Evolutionary conservation across 306 rosid species (phyloP).

Genomic region (Acacia melanoxylon): DNA sequence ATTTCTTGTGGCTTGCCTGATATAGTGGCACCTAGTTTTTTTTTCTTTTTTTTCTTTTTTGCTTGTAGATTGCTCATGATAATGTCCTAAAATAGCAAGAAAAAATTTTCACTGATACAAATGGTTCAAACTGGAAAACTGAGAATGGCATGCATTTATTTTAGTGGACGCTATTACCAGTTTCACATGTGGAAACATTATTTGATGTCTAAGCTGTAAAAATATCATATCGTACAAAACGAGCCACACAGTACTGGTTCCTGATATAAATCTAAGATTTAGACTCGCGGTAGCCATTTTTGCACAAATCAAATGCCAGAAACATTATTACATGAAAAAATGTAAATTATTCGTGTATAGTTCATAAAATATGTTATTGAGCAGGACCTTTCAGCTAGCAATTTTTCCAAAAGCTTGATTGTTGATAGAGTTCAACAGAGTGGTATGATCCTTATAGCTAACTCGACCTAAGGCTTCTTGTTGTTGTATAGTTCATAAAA

Average conservation of each 20-base stretch:
- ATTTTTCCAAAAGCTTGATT: too few relatives aligned
- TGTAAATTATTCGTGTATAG: background rate
- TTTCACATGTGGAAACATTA: background rate
- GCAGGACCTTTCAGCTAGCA: too few relatives aligned
- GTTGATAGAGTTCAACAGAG: too few relatives aligned
- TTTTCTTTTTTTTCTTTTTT: slow-evolving; percentile 35
- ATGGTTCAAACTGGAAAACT: background rate
- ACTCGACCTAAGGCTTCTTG: too few relatives aligned
- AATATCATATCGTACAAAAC: background rate
- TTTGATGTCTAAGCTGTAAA: too few relatives aligned
- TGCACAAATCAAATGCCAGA: background rate
- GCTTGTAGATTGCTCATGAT: slow-evolving; percentile 50
- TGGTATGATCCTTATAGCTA: too few relatives aligned
- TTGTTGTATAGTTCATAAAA: background rate
- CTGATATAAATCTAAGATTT: background rate
- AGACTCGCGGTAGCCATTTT: background rate
- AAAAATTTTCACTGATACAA: background rate
- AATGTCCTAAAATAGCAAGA: background rate
- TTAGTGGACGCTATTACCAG: background rate
- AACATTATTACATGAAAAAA: background rate
- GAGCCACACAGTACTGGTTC: background rate
- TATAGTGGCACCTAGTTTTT: slow-evolving; percentile 62
- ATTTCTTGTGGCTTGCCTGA: slow-evolving; percentile 28
- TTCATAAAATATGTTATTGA: too few relatives aligned
- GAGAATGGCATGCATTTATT: background rate